A percentile compares a stretch with the other conserved stretches of the same genome.
phyloP scores from a whole-genome alignment of 2,329 filamentous ascomycete species.

The Fonsecaea nubica region DNA sequence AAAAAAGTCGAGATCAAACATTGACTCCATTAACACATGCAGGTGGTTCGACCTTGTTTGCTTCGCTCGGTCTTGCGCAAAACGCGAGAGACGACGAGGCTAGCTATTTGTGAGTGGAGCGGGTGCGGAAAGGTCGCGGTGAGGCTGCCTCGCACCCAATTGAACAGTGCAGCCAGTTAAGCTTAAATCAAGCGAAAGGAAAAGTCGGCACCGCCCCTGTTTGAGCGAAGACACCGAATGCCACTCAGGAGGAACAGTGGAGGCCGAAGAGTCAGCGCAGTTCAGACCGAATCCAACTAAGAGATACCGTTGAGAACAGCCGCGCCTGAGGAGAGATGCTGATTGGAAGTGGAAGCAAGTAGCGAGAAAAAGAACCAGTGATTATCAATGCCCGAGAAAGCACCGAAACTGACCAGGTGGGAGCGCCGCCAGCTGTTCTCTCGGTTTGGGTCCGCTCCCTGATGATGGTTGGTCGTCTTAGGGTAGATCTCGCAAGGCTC shows the following conservation, averaged over 20 bases:
- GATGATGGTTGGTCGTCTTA: conserved; percentile 3
- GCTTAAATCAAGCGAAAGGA: conserved; percentile 16
- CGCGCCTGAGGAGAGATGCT: neutral
- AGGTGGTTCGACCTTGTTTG: neutral
- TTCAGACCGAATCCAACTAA: neutral
- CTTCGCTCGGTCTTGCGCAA: conserved; percentile 10
- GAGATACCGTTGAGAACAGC: conserved; percentile 15
- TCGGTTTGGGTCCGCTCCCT: neutral
- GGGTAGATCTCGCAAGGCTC: conserved; percentile 8
- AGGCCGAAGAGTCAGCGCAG: neutral
- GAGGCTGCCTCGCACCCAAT: conserved; percentile 8
- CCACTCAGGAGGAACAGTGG: neutral
- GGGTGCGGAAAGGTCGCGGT: conserved; percentile 8
- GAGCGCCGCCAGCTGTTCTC: neutral
- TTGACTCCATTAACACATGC: neutral
- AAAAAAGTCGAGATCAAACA: neutral
- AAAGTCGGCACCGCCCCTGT: conserved; percentile 11
- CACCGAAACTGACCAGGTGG: neutral
- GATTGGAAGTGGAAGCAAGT: neutral
- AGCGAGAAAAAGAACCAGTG: neutral
- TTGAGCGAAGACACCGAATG: conserved; percentile 4
- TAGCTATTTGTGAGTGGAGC: neutral
- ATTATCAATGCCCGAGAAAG: conserved; percentile 5
- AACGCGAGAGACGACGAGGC: conserved; percentile 7
- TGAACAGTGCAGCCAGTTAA: conserved; percentile 1